These are phyloP conservation scores for Neocatenulostroma microsporum DNA, from an alignment of 2,329 filamentous ascomycete species.

Conservation along the genomic window DNA sequence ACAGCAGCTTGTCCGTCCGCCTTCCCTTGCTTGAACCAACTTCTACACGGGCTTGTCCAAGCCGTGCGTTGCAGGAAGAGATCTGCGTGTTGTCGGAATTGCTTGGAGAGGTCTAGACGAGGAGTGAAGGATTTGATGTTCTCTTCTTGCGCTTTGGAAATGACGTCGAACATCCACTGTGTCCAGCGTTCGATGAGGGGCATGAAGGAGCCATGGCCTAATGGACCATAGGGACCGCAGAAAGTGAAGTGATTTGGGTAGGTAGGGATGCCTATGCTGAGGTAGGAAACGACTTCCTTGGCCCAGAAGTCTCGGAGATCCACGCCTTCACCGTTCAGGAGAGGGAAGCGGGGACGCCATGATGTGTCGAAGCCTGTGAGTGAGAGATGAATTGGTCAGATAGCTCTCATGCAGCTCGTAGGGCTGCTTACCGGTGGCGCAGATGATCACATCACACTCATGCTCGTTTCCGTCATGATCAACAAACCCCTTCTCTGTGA, in stretches of 20 bases:
- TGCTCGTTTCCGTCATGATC: conserved; percentile 26
- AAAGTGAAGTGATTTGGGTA: conserved; percentile 41
- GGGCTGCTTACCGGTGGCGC: too few species aligned
- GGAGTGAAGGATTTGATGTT: conserved; percentile 36
- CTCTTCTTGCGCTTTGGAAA: conserved; percentile 35
- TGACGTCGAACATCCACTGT: conserved; percentile 33
- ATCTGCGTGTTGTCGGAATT: conserved; percentile 36
- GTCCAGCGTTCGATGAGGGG: conserved; percentile 36
- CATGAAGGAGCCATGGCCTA: conserved; percentile 35
- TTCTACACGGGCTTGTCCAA: conserved; percentile 29
- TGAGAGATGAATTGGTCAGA: too few species aligned
- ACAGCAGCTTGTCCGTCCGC: conserved; percentile 32
- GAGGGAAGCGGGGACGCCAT: conserved; percentile 28
- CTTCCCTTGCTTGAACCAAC: conserved; percentile 33
- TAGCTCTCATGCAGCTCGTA: too few species aligned
- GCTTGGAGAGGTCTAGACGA: conserved; percentile 23
- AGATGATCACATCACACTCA: conserved; percentile 31
- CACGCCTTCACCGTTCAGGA: conserved; percentile 20
- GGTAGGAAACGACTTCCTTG: conserved; percentile 33
- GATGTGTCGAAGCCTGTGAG: conserved; percentile 33
- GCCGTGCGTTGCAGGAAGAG: conserved; percentile 34
- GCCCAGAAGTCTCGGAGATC: conserved; percentile 33
- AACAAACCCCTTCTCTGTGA: conserved; percentile 27
- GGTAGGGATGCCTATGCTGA: conserved; percentile 33
- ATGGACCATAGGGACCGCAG: conserved; percentile 36